These are phyloP conservation scores for Sophora flavescens DNA, from an alignment of 306 rosid genomes.

Conservation along the genomic window DNA sequence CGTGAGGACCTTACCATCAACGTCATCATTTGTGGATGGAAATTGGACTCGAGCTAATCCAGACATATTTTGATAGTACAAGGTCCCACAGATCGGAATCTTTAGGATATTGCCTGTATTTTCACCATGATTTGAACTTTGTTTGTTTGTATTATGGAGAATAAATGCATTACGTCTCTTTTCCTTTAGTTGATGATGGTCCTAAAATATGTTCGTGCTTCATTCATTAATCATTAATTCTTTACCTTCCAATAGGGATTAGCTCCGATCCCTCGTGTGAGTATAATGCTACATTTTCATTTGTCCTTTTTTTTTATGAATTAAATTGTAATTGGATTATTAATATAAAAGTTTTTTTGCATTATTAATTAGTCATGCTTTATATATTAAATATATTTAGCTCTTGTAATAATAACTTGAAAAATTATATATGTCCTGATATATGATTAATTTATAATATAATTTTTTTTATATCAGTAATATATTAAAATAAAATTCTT, in stretches of 20 bases:
- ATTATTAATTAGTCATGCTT: too few species aligned
- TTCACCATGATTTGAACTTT: slow-evolving; percentile 48
- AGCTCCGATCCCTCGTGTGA: not conserved
- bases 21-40: slow-evolving; percentile 47
- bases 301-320: too few species aligned
- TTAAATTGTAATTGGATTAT: too few species aligned
- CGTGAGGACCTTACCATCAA: slow-evolving; percentile 42
- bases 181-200: slow-evolving; percentile 35
- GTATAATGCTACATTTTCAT: not conserved
- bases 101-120: slow-evolving; percentile 54
- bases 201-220: slow-evolving; percentile 3
- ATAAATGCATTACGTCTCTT: slow-evolving; percentile 25
- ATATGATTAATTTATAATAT: too few species aligned
- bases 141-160: slow-evolving; percentile 39
- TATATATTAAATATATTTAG: too few species aligned
- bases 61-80: slow-evolving; percentile 43
- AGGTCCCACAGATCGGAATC: slow-evolving; percentile 65
- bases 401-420: too few species aligned
- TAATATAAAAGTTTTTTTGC: too few species aligned
- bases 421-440: too few species aligned
- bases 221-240: slow-evolving; percentile 9
- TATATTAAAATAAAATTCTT: too few species aligned
- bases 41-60: slow-evolving; percentile 47
- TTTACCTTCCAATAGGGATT: not conserved
- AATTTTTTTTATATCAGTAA: too few species aligned